These are phyloP conservation scores for Phaeotremella skinneri DNA, from an alignment of 768 basidiomycete species.

Conservation along the genomic window DNA sequence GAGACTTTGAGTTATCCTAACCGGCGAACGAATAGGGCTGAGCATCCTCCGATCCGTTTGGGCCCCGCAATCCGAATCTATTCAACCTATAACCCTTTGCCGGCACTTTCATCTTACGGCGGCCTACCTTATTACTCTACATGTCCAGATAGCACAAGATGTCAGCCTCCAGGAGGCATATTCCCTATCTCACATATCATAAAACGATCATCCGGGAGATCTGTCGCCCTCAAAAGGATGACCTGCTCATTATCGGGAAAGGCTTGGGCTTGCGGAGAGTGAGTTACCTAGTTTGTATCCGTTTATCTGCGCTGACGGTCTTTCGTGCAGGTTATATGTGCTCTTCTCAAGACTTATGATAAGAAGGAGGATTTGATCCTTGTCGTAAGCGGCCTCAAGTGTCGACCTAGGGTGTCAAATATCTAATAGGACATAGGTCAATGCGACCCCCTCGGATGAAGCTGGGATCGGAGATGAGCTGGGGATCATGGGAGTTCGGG, in stretches of 20 bases:
- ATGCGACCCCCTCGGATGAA: conserved; percentile 72
- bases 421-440: conserved; percentile 31
- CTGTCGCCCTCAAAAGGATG: conserved; percentile 52
- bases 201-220: conserved; percentile 52
- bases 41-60: too few species aligned
- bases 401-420: conserved; percentile 24
- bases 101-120: not conserved
- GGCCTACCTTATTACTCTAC: not conserved
- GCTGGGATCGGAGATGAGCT: conserved; percentile 87
- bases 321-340: conserved; percentile 64
- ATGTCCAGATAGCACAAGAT: conserved; percentile 7
- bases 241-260: conserved; percentile 70
- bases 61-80: too few species aligned
- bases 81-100: too few species aligned
- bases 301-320: not conserved
- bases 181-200: conserved; percentile 51
- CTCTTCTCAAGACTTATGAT: conserved; percentile 88
- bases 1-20: too few species aligned
- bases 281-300: not conserved
- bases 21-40: too few species aligned
- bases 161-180: conserved; percentile 36
- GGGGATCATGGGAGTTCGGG: conserved; percentile 83
- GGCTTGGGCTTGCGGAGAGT: conserved; percentile 76
- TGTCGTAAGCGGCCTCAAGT: conserved; percentile 66
- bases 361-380: conserved; percentile 77